These are phyloP conservation scores for Marasmius sp. DNA, from an alignment of 1,284 basidiomycete genomes.

Conservation along the genomic window DNA sequence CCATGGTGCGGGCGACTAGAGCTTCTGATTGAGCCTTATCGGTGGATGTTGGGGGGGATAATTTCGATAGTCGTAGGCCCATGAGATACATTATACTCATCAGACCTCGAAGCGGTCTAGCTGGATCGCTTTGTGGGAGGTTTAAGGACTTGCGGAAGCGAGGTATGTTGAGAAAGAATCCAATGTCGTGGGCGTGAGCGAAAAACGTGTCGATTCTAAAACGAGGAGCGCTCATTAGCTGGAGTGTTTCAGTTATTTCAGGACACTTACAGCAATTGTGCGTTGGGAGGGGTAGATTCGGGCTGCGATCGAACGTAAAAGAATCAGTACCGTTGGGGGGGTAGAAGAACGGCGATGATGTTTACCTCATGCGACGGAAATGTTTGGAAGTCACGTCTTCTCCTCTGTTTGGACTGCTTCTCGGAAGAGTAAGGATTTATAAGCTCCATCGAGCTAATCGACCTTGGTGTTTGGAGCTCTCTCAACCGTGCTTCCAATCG, in stretches of 20 bases:
- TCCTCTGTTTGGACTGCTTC: too few species aligned
- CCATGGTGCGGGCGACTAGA: slow-evolving; percentile 1
- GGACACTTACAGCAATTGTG: not conserved
- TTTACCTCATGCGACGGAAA: too few species aligned
- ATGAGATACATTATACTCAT: slow-evolving; percentile 4
- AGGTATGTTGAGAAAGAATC: slow-evolving; percentile 6
- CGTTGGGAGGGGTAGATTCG: not conserved
- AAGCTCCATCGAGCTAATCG: not conserved
- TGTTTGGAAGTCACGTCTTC: too few species aligned
- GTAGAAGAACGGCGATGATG: too few species aligned
- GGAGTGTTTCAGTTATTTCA: too few species aligned
- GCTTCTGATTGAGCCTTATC: not conserved
- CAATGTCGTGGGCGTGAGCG: slow-evolving; percentile 7
- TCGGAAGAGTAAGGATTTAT: slow-evolving; percentile 6
- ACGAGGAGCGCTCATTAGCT: not conserved
- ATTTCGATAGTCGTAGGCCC: slow-evolving; percentile 7
- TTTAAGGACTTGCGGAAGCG: slow-evolving; percentile 2
- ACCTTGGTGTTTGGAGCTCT: slow-evolving; percentile 1
- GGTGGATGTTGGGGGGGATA: not conserved
- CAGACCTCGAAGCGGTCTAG: slow-evolving; percentile 5
- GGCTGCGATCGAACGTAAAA: too few species aligned
- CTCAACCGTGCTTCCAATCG: slow-evolving; percentile 3
- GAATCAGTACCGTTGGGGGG: too few species aligned
- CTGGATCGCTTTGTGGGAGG: not conserved
- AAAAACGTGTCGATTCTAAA: slow-evolving; percentile 8